Conservation (phyloP, 805 yeast species). For the Candida lessepsii region DNA sequence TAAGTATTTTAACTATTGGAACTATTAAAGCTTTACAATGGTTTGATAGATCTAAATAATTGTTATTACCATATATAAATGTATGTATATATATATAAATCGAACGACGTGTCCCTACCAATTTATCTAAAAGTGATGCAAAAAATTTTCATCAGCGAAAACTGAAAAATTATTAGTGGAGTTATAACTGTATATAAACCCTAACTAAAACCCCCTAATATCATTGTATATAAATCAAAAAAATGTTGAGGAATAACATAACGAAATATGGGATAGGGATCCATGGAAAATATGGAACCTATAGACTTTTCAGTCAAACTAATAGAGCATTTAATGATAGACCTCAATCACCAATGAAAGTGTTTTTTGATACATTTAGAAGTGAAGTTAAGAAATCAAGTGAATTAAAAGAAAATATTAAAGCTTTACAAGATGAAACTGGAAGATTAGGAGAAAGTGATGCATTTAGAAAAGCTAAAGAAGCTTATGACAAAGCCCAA, state of each 20-base stretch:
- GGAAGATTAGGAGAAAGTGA: slow-evolving; percentile 93
- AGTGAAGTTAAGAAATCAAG: slow-evolving; percentile 86
- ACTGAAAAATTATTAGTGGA: slow-evolving; percentile 4
- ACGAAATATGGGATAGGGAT: slow-evolving; percentile 2
- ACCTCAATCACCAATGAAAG: slow-evolving; percentile 80
- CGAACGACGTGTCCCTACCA: slow-evolving; percentile 1
- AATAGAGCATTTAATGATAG: slow-evolving; percentile 7
- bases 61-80: no score
- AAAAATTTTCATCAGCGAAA: slow-evolving; percentile 4
- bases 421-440: slow-evolving; percentile 93
- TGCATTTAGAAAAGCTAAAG: slow-evolving; percentile 88
- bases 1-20: neutral
- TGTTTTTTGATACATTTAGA: slow-evolving; percentile 88
- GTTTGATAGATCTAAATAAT: neutral
- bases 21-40: neutral
- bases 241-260: slow-evolving; percentile 4
- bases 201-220: neutral
- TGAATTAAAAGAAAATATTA: slow-evolving; percentile 89
- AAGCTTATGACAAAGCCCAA: slow-evolving; percentile 86
- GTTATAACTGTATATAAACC: slow-evolving; percentile 4
- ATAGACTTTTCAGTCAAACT: slow-evolving; percentile 6
- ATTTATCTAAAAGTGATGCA: neutral
- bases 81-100: no score
- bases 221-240: neutral
- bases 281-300: neutral